phyloP scores from a whole-genome alignment of 208 protist genomes.

The Trypanosomatidae sp. region DNA sequence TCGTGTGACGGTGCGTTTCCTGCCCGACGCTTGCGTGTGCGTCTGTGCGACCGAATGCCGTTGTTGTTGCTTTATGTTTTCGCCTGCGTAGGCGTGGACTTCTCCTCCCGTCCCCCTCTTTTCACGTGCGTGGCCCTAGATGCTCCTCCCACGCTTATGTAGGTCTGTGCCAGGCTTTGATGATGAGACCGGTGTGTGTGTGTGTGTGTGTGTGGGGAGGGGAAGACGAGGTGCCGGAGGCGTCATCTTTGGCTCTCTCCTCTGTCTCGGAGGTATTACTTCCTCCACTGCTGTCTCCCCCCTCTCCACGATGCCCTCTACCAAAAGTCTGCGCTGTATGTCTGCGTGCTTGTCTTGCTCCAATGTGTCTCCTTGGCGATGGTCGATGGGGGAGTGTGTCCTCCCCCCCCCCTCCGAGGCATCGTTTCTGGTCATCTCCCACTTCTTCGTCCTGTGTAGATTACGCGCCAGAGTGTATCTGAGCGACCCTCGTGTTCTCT shows the following conservation, averaged over 20 bases:
- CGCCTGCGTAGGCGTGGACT: background rate
- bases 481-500: background rate
- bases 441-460: conserved; percentile 13
- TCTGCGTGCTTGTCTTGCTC: background rate
- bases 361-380: background rate
- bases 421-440: background rate
- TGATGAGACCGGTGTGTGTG: background rate
- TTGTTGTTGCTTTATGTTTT: background rate
- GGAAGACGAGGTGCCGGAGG: background rate
- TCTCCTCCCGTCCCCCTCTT: background rate
- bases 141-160: background rate
- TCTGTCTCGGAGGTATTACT: too few relatives aligned
- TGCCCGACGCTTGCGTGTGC: background rate
- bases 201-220: too few relatives aligned
- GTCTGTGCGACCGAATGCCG: background rate
- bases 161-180: background rate
- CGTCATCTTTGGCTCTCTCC: background rate
- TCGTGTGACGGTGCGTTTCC: background rate
- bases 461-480: background rate
- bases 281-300: background rate
- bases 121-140: background rate
- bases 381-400: background rate
- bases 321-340: background rate
- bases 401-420: background rate
- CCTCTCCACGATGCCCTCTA: background rate